Evolutionary conservation across 192 early-diverging fungal species (phyloP).

Genomic region (Mortierella hygrophila): DNA sequence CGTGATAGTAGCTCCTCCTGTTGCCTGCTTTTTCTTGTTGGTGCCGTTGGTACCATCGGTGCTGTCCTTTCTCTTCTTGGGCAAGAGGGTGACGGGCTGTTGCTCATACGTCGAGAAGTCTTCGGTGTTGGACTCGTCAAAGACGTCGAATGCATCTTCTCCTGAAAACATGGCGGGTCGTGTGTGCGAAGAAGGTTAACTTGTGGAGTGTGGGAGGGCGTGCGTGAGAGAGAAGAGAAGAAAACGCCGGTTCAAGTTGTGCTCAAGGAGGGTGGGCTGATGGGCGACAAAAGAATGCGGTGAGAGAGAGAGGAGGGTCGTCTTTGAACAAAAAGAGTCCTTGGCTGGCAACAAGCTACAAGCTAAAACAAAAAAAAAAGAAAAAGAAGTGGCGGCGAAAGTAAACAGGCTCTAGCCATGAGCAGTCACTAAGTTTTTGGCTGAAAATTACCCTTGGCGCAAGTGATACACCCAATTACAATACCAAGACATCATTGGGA

Average conservation of each 20-base stretch:
- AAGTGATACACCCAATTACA: not conserved
- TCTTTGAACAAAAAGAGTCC: not conserved
- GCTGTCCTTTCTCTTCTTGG: slow-evolving; percentile 24
- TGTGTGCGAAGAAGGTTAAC: not conserved
- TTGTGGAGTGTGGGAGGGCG: not conserved
- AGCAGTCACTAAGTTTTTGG: not conserved
- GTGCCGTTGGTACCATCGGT: slow-evolving; percentile 10
- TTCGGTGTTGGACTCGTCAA: slow-evolving; percentile 35
- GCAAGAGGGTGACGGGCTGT: slow-evolving; percentile 4
- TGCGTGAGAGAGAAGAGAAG: not conserved
- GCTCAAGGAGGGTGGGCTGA: not conserved
- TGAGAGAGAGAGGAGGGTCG: not conserved
- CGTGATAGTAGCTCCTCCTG: not conserved
- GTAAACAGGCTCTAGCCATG: not conserved
- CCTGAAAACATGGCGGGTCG: slow-evolving; percentile 39
- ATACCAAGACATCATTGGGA: not conserved
- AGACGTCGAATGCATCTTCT: slow-evolving; percentile 46
- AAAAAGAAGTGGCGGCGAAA: slow-evolving; percentile 4
- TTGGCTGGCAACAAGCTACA: not conserved
- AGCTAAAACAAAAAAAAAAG: not conserved
- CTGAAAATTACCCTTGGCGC: no score
- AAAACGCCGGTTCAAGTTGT: not conserved
- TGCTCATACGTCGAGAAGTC: slow-evolving; percentile 37
- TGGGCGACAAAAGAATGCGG: not conserved
- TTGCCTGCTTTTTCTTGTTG: slow-evolving; percentile 32